phyloP scores from a whole-genome alignment of 805 yeast genomes.

The Metschnikowia aberdeeniae region DNA sequence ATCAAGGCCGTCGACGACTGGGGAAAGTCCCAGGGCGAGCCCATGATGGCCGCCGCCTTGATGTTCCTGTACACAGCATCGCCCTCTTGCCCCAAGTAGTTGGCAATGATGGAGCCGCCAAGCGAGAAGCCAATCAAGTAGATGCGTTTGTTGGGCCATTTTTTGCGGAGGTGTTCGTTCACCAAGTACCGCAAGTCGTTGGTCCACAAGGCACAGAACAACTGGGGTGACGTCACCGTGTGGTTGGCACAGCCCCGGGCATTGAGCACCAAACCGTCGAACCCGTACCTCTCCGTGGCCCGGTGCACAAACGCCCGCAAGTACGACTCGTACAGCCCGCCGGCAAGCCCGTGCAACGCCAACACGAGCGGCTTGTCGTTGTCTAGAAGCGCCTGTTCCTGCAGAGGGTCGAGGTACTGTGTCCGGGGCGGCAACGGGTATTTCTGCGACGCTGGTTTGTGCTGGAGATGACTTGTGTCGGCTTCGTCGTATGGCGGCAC shows the following conservation, averaged over 20 bases:
- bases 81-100: slow-evolving; percentile 66
- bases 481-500: slow-evolving; percentile 18
- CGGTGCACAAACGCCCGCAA: slow-evolving; percentile 51
- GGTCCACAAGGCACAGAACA: slow-evolving; percentile 67
- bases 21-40: slow-evolving; percentile 71
- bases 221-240: slow-evolving; percentile 61
- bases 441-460: slow-evolving; percentile 45
- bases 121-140: slow-evolving; percentile 67
- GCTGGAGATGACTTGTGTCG: slow-evolving; percentile 23
- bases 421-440: slow-evolving; percentile 65
- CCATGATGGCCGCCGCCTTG: slow-evolving; percentile 55
- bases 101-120: slow-evolving; percentile 64
- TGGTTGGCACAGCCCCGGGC: slow-evolving; percentile 78
- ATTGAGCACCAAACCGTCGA: slow-evolving; percentile 60
- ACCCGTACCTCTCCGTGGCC: slow-evolving; percentile 39
- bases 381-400: slow-evolving; percentile 31
- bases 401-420: slow-evolving; percentile 50
- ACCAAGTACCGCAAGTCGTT: slow-evolving; percentile 62
- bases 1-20: slow-evolving; percentile 44
- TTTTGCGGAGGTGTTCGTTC: slow-evolving; percentile 42
- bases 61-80: slow-evolving; percentile 45
- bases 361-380: slow-evolving; percentile 53
- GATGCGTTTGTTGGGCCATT: slow-evolving; percentile 61
- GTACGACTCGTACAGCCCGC: slow-evolving; percentile 76
- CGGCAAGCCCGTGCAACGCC: slow-evolving; percentile 69